phyloP scores from a whole-genome alignment of 1,284 basidiomycete genomes.

The Ustilago lituana region DNA sequence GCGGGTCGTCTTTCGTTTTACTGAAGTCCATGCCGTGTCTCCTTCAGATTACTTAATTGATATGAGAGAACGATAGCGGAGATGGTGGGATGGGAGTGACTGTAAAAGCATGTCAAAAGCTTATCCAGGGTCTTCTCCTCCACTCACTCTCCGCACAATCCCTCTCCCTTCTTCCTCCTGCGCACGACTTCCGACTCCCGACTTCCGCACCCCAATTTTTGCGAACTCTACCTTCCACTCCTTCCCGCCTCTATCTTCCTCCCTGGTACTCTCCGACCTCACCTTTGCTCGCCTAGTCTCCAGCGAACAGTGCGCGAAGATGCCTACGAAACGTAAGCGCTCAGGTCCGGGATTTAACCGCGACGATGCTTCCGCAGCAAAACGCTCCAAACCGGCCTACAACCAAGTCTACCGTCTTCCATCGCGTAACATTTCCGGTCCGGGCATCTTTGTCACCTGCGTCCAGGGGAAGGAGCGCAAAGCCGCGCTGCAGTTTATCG shows the following conservation, averaged over 20 bases:
- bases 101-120: too few species aligned
- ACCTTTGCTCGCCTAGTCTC: background rate
- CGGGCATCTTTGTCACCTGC: slow-evolving; percentile 59
- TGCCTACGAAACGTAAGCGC: slow-evolving; percentile 49
- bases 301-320: background rate
- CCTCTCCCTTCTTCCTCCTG: too few species aligned
- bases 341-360: slow-evolving; percentile 37
- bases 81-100: too few species aligned
- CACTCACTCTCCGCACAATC: background rate
- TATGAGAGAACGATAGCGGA: too few species aligned
- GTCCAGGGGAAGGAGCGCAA: slow-evolving; percentile 59
- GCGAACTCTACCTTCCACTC: background rate
- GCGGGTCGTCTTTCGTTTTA: slow-evolving; percentile 26
- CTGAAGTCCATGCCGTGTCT: slow-evolving; percentile 17
- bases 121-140: background rate
- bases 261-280: background rate
- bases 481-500: slow-evolving; percentile 58
- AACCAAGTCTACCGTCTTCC: slow-evolving; percentile 34
- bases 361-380: slow-evolving; percentile 13
- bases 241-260: background rate
- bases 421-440: slow-evolving; percentile 43
- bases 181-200: slow-evolving; percentile 11
- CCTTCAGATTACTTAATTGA: background rate
- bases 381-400: slow-evolving; percentile 31
- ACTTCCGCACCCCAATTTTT: slow-evolving; percentile 5